Percentiles rank a stretch among this genome's conserved stretches.
phyloP scores from a whole-genome alignment of 495 filamentous ascomycete species.

The Lophium mytilinum region DNA sequence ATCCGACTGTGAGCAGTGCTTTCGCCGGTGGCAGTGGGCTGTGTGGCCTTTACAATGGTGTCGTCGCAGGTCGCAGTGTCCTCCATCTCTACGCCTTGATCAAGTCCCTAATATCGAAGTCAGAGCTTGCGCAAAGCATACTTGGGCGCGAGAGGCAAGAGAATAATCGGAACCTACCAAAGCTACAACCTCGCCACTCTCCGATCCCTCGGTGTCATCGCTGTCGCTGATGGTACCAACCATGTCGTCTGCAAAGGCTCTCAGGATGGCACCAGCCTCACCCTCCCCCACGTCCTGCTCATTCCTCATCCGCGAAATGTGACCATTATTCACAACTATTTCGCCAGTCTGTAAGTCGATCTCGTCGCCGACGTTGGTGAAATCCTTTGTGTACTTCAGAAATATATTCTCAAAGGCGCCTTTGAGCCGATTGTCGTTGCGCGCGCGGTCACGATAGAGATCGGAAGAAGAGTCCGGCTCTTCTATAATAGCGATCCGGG shows the following conservation, averaged over 20 bases:
- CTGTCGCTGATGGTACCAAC: neutral
- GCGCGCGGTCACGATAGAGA: conserved; percentile 42
- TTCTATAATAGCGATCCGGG: conserved; percentile 10
- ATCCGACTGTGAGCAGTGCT: too few relatives aligned
- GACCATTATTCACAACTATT: conserved; percentile 82
- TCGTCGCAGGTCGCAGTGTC: too few relatives aligned
- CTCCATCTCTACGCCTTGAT: too few relatives aligned
- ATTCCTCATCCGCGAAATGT: conserved; percentile 42
- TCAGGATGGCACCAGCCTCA: conserved; percentile 16
- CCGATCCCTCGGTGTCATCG: conserved; percentile 4
- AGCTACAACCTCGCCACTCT: too few relatives aligned
- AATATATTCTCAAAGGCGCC: conserved; percentile 80
- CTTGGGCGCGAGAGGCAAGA: too few relatives aligned
- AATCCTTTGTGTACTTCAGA: conserved; percentile 76
- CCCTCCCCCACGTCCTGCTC: conserved; percentile 17
- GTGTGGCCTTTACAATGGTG: too few relatives aligned
- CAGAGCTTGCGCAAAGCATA: too few relatives aligned
- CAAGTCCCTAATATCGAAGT: too few relatives aligned
- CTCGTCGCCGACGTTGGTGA: conserved; percentile 71
- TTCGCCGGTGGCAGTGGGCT: too few relatives aligned
- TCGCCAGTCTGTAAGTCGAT: conserved; percentile 69
- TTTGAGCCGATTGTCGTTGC: conserved; percentile 62
- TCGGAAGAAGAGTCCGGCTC: conserved; percentile 26
- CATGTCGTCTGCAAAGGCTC: conserved; percentile 17
- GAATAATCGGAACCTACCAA: too few relatives aligned